Conservation (phyloP, 1,284 basidiomycete species). For the Fomitopsis pinicola region DNA sequence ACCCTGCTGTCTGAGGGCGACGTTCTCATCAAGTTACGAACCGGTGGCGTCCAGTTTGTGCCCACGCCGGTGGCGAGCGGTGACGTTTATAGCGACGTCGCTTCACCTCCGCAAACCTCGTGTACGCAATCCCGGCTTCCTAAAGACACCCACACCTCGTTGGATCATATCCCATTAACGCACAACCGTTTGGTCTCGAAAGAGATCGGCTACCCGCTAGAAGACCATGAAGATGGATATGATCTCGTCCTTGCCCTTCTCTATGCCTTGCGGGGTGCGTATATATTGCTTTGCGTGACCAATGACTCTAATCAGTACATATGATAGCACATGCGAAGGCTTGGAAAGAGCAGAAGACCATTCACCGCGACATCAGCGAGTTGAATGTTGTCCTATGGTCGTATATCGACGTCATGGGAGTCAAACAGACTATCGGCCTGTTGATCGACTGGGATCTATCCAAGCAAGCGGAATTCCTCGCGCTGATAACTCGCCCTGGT, state of each 20-base stretch:
- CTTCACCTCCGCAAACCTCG: neutral
- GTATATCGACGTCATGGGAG: neutral
- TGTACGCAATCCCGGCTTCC: neutral
- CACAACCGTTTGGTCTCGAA: conserved; percentile 7
- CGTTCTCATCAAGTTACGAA: neutral
- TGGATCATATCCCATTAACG: neutral
- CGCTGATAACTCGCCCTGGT: neutral
- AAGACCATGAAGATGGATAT: neutral
- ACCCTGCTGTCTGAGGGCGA: neutral
- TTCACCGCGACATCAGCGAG: conserved; percentile 5
- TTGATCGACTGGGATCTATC: conserved; percentile 6
- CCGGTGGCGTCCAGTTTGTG: neutral
- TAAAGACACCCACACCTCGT: neutral
- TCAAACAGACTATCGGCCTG: neutral
- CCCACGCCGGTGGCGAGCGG: conserved; percentile 4
- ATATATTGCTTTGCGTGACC: neutral
- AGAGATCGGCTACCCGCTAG: conserved; percentile 5
- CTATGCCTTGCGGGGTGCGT: conserved; percentile 3
- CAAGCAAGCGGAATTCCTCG: neutral
- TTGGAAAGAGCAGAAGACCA: neutral
- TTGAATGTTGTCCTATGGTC: conserved; percentile 1
- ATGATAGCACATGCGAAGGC: neutral
- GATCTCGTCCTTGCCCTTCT: neutral
- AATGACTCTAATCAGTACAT: neutral
- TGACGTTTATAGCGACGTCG: neutral